Evolutionary conservation across 768 basidiomycete species (phyloP).

Genomic region (Pluteus cervinus): DNA sequence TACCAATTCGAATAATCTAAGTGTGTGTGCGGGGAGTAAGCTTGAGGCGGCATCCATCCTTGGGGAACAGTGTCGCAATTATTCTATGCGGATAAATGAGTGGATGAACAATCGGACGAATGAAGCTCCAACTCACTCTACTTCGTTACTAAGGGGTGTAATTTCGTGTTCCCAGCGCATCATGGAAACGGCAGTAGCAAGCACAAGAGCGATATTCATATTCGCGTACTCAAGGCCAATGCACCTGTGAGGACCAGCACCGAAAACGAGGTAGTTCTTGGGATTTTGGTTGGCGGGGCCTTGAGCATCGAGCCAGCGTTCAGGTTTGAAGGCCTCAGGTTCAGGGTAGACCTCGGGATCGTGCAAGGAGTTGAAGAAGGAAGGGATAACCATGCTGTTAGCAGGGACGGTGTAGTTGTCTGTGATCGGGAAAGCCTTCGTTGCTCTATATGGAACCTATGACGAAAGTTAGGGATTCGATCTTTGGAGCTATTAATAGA

Average conservation of each 20-base stretch:
- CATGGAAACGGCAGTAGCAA: slow-evolving; percentile 75
- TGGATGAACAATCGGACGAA: slow-evolving; percentile 2
- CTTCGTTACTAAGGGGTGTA: slow-evolving; percentile 74
- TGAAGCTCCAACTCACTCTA: slow-evolving; percentile 54
- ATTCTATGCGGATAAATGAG: slow-evolving; percentile 42
- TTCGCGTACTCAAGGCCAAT: slow-evolving; percentile 90
- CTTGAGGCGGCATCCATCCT: slow-evolving; percentile 82
- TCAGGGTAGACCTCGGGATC: slow-evolving; percentile 85
- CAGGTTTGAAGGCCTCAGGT: slow-evolving; percentile 77
- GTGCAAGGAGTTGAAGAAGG: slow-evolving; percentile 89
- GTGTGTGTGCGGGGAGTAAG: slow-evolving; percentile 52
- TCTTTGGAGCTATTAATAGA: slow-evolving; percentile 3
- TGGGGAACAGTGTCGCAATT: slow-evolving; percentile 96
- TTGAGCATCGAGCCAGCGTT: slow-evolving; percentile 89
- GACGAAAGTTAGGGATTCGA: slow-evolving; percentile 9
- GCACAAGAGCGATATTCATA: slow-evolving; percentile 82
- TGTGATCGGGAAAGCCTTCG: slow-evolving; percentile 87
- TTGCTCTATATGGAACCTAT: slow-evolving; percentile 90
- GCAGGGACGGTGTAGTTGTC: slow-evolving; percentile 89
- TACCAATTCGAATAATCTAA: neutral
- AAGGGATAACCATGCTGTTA: slow-evolving; percentile 91
- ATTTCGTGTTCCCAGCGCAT: slow-evolving; percentile 84
- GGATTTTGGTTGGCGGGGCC: slow-evolving; percentile 77
- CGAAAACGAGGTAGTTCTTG: slow-evolving; percentile 95
- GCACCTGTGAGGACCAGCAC: slow-evolving; percentile 88